Base-by-base conservation (phyloP, 2,329 filamentous ascomycete genomes). In the Phaeomoniella chlamydospora region DNA sequence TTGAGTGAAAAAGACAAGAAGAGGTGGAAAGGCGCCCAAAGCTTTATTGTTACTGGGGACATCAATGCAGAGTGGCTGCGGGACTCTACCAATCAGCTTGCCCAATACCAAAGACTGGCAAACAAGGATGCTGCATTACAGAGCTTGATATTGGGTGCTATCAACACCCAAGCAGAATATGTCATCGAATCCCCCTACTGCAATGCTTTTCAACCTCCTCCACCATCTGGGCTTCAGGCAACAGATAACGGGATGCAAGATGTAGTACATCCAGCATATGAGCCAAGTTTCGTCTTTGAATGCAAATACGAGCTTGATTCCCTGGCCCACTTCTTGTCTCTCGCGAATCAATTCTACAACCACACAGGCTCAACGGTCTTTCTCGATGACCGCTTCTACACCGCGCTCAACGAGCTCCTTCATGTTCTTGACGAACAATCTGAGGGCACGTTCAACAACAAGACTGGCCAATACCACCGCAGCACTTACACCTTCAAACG, bases 291-390 rank as follows among this genome's bases (percentile, higher is more conserved):
- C 34, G 90, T 98, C 3, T 98, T 94, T 45, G 90, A 98, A 59
- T 98, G 90, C 72, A 98, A 98, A 60, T 98, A 96, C 58, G 90
- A 98, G 62, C 75, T 98, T 15, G 90, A 98, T 59, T 94, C 87
- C 5, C 68, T 98, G 1, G 90, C 87, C 0, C 80, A 92, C 52
- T 98, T 98, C 55, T 69, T 98, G 4, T 76, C 81, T 0, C 62
- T 98, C 2, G 74, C 70, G 13, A 94, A 94, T 49, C 77, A 94
- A 47, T 96, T 93, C 58, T 70, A 90, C 59, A 74, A 80, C 29
- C 71, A 83, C 50, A 92, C 85, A 0, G 70, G 70, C 2, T 88
- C 83, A 0, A 80, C 70, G 1, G 78, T 80, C 1, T 94, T 93
- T 52, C 53, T 96, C 26, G 87, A 73, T 3, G 56, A 68, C 4